phyloP scores from a whole-genome alignment of 371 early-diverging fungal genomes.

The Lichtheimia corymbifera region DNA sequence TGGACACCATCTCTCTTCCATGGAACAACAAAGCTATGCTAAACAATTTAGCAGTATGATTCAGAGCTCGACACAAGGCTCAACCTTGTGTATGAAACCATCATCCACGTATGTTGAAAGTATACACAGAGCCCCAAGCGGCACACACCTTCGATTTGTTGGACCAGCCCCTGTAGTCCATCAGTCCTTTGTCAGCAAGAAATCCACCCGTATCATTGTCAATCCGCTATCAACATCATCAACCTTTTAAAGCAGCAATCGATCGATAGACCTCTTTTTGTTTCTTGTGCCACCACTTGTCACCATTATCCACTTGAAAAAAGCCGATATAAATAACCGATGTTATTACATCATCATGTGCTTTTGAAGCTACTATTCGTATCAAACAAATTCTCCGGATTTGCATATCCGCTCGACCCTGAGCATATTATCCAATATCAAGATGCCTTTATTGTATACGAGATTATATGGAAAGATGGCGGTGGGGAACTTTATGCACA shows the following conservation, averaged over 20 bases:
- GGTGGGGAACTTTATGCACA: not conserved
- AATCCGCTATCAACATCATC: not conserved
- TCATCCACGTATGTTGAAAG: not conserved
- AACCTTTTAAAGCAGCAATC: not conserved
- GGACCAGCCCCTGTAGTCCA: no score
- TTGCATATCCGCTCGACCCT: not conserved
- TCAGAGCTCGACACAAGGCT: conserved; percentile 8
- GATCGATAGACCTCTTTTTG: not conserved
- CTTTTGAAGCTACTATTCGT: not conserved
- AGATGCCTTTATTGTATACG: not conserved
- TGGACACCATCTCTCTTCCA: conserved; percentile 11
- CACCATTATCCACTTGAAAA: not conserved
- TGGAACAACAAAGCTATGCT: conserved; percentile 4
- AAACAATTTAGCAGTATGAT: not conserved
- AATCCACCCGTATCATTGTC: not conserved
- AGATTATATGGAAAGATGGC: not conserved
- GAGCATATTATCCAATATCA: not conserved
- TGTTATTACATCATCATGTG: not conserved
- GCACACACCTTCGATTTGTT: no score
- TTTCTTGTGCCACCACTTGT: not conserved
- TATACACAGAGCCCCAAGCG: no score
- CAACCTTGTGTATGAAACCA: conserved; percentile 1
- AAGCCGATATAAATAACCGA: not conserved
- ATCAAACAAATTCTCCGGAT: not conserved
- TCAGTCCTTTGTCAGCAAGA: not conserved